A percentile compares a stretch with the other conserved stretches of the same genome.
These are phyloP conservation scores for Babjeviella inositovora DNA, from an alignment of 805 yeast species.

Conservation along the genomic window DNA sequence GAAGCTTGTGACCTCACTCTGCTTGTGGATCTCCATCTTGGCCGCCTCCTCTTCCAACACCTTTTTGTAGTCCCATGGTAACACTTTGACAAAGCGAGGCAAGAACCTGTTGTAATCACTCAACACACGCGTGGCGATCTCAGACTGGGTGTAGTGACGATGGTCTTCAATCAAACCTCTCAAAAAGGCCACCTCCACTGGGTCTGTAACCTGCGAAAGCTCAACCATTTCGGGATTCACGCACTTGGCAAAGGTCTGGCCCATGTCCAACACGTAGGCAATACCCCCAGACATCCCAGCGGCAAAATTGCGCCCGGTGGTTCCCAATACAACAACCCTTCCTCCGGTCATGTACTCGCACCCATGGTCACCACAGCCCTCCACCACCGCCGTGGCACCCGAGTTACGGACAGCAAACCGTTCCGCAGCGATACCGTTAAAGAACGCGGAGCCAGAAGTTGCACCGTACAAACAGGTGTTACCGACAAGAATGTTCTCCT, in stretches of 20 bases:
- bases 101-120: conserved; percentile 77
- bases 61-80: conserved; percentile 82
- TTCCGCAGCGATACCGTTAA: conserved; percentile 96
- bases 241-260: conserved; percentile 73
- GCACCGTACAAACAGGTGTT: conserved; percentile 98
- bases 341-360: conserved; percentile 99
- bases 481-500: conserved; percentile 92
- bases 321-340: conserved; percentile 83
- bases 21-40: conserved; percentile 45
- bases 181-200: conserved; percentile 85
- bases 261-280: conserved; percentile 90
- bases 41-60: conserved; percentile 70
- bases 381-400: conserved; percentile 94
- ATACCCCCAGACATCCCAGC: conserved; percentile 99
- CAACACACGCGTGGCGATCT: conserved; percentile 71
- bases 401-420: conserved; percentile 97
- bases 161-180: conserved; percentile 92
- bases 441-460: conserved; percentile 84
- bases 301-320: conserved; percentile 84
- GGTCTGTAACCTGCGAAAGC: conserved; percentile 61
- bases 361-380: conserved; percentile 97
- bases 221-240: conserved; percentile 77
- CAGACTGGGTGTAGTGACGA: conserved; percentile 86
- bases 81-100: conserved; percentile 82
- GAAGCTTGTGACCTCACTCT: conserved; percentile 49